Conservation (phyloP, 306 rosid species). For the Macrotyloma uniflorum region DNA sequence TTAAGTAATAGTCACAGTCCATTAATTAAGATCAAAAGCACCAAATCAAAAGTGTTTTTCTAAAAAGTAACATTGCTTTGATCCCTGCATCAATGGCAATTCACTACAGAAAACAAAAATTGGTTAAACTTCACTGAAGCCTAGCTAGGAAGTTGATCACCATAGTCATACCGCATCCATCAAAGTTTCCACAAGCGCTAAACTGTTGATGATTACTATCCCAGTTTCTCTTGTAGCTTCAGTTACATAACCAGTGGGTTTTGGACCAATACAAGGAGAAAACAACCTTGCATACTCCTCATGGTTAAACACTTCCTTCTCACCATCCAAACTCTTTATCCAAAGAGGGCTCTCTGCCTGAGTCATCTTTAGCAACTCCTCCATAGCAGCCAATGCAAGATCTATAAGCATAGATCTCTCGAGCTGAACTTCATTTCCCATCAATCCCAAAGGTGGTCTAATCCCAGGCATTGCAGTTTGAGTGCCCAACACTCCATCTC, state of each 20-base stretch:
- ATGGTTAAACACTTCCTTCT: slow-evolving; percentile 61
- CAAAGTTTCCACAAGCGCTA: slow-evolving; percentile 77
- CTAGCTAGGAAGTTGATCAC: neutral
- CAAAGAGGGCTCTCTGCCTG: slow-evolving; percentile 75
- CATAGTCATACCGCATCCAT: slow-evolving; percentile 79
- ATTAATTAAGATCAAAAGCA: neutral
- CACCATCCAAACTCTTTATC: slow-evolving; percentile 67
- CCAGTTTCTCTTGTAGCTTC: slow-evolving; percentile 82
- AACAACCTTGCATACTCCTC: slow-evolving; percentile 71
- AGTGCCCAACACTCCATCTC: slow-evolving; percentile 55
- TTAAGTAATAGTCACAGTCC: neutral
- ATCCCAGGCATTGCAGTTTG: slow-evolving; percentile 45
- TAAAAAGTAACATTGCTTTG: neutral
- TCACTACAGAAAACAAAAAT: neutral
- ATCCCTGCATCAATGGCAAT: neutral
- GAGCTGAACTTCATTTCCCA: slow-evolving; percentile 54
- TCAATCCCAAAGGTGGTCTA: slow-evolving; percentile 52
- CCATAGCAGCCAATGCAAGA: slow-evolving; percentile 86
- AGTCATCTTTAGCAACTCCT: slow-evolving; percentile 78
- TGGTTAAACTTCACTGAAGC: neutral
- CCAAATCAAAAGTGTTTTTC: neutral
- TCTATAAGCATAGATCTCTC: slow-evolving; percentile 67
- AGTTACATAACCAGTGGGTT: slow-evolving; percentile 55
- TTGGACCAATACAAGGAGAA: slow-evolving; percentile 64
- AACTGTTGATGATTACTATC: slow-evolving; percentile 65